Evolutionary conservation across 2,329 filamentous ascomycete genomes (phyloP).

Genomic region (Pseudocercospora cruenta): DNA sequence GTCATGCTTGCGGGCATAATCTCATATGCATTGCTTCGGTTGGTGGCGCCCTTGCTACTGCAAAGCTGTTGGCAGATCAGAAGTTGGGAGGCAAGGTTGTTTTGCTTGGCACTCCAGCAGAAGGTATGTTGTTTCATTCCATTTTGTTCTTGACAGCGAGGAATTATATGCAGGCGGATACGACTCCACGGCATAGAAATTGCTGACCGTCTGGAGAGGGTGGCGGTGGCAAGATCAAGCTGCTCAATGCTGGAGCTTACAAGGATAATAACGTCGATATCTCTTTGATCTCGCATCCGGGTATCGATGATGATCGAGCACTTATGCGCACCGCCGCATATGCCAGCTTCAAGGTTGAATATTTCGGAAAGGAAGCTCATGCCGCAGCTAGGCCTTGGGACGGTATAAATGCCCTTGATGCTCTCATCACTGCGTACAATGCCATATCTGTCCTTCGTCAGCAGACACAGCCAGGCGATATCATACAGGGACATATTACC

Average conservation of each 20-base stretch:
- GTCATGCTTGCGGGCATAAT: slow-evolving; percentile 53
- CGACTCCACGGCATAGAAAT: no score
- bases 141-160: no score
- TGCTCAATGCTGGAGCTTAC: slow-evolving; percentile 51
- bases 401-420: slow-evolving; percentile 42
- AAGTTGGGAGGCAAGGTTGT: slow-evolving; percentile 42
- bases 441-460: slow-evolving; percentile 44
- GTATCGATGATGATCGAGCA: slow-evolving; percentile 31
- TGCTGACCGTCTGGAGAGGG: slow-evolving; percentile 20
- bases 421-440: slow-evolving; percentile 39
- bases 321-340: slow-evolving; percentile 59
- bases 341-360: slow-evolving; percentile 51
- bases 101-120: slow-evolving; percentile 51
- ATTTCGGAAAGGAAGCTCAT: slow-evolving; percentile 47
- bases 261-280: slow-evolving; percentile 43
- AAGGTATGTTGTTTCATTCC: slow-evolving; percentile 39
- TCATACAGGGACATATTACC: slow-evolving; percentile 40
- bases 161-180: no score
- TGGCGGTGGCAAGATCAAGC: slow-evolving; percentile 46
- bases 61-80: slow-evolving; percentile 35
- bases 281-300: slow-evolving; percentile 42
- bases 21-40: slow-evolving; percentile 46
- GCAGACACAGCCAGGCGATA: slow-evolving; percentile 45
- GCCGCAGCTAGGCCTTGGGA: slow-evolving; percentile 40
- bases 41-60: slow-evolving; percentile 44